Percentiles rank a stretch among this genome's conserved stretches.
Evolutionary conservation across 257 asterid genomes (phyloP).

Genomic region (Nicotiana sylvestris): DNA sequence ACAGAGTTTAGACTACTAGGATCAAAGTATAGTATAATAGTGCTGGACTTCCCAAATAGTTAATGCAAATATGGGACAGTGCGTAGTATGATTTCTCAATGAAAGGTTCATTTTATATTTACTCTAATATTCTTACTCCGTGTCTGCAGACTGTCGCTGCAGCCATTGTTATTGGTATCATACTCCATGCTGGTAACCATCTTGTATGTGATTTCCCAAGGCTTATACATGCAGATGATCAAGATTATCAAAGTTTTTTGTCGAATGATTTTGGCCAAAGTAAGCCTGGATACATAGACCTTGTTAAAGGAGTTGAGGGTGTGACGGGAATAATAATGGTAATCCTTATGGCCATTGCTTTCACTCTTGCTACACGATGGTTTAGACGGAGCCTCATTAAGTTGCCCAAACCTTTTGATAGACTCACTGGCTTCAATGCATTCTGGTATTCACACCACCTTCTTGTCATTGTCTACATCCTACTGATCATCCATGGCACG

Average conservation of each 20-base stretch:
- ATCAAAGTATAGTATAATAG: not conserved
- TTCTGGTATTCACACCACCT: constrained; percentile 97
- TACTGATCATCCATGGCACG: constrained; percentile 69
- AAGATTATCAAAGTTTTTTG: constrained; percentile 33
- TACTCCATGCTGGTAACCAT: constrained; percentile 96
- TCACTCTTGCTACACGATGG: constrained; percentile 77
- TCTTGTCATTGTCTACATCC: constrained; percentile 64
- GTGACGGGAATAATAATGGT: constrained; percentile 86
- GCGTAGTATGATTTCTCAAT: not conserved
- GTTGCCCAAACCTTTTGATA: constrained; percentile 83
- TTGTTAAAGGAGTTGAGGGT: constrained; percentile 65
- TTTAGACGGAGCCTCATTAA: constrained; percentile 82
- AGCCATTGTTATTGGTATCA: constrained; percentile 73
- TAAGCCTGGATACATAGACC: constrained; percentile 58
- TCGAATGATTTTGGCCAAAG: constrained; percentile 45
- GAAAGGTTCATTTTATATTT: not conserved
- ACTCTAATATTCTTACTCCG: constrained; percentile 3
- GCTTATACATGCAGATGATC: constrained; percentile 44
- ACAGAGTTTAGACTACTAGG: not conserved
- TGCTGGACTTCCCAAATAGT: not conserved
- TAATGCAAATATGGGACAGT: not conserved
- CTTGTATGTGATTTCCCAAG: constrained; percentile 95
- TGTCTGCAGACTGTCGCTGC: constrained; percentile 77
- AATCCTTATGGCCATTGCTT: constrained; percentile 66
- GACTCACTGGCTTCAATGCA: constrained; percentile 93